Evolutionary conservation across 371 early-diverging fungal genomes (phyloP), one percentile per base, ranked within the genome.

Genomic region (Apophysomyces elegans): DNA sequence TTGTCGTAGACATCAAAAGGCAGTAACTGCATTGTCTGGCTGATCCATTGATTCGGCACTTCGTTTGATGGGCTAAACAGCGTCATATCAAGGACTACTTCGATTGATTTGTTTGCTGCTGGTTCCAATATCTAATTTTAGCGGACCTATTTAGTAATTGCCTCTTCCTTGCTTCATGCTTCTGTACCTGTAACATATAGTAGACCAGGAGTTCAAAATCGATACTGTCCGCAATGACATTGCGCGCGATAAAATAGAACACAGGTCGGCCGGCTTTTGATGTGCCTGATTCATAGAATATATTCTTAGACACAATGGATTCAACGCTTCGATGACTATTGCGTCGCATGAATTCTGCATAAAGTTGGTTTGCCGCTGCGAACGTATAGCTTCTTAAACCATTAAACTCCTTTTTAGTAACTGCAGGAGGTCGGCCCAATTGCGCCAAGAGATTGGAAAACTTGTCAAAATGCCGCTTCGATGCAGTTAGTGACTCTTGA

Each of bases 131-230:
- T 69, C 81, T 50, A 7, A 21, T 50, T n/a, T 21, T 86, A 59
- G 44, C 6, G 47, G 37, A 5, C 18, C 2, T 18, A 12, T 41
- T 18, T 5, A 45, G 35, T 16, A 11, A 12, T 36, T 12, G 37
- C 44, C 39, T 13, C 26, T 43, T 45, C 36, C 26, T 5, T 47
- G 9, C 37, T 46, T 36, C 36, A 16, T 47, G 32, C 32, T 44
- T 14, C 69, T 76, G 16, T 76, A 79, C 87, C 60, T 89, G 86
- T 50, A 93, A 76, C 38, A 91, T 69, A 59, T 89, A 84, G 61
- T 88, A 84, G 70, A 92, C 84, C n/a, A 94, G 71, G 7, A 92
- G 69, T 16, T 95, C 94, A 74, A 93, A 89, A 75, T 95, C 95
- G 45, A 90, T 80, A 26, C 81, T 84, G 11, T 92, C 90, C 37